Percentiles rank a stretch among this genome's conserved stretches.
Evolutionary conservation across 2,329 filamentous ascomycete genomes (phyloP).

Genomic region (Gremmenia infestans): DNA sequence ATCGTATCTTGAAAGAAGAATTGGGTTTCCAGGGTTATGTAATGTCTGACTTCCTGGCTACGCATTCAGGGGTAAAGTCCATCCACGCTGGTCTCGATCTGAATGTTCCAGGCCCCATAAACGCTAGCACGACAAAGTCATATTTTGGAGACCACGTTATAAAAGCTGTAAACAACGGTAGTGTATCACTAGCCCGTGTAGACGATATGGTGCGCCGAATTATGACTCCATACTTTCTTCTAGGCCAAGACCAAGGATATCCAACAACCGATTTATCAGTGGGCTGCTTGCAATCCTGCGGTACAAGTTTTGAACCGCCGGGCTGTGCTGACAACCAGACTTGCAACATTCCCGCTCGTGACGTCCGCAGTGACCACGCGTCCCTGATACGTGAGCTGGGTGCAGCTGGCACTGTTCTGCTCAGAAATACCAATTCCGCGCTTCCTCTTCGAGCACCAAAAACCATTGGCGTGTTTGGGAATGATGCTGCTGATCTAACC

Average conservation of each 20-base stretch:
- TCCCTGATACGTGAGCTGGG: slow-evolving; percentile 38
- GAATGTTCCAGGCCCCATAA: slow-evolving; percentile 38
- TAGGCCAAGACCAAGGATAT: slow-evolving; percentile 44
- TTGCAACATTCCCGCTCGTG: slow-evolving; percentile 22
- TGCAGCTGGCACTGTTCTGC: slow-evolving; percentile 56
- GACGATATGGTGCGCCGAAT: slow-evolving; percentile 64
- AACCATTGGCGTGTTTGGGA: slow-evolving; percentile 54
- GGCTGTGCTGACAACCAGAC: neutral
- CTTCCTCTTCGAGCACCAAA: slow-evolving; percentile 44
- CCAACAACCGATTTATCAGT: slow-evolving; percentile 41
- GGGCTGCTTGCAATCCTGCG: slow-evolving; percentile 37
- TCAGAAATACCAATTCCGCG: slow-evolving; percentile 61
- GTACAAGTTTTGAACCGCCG: neutral
- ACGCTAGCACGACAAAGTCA: neutral
- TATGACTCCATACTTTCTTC: slow-evolving; percentile 47
- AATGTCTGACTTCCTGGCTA: slow-evolving; percentile 36
- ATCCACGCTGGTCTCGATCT: slow-evolving; percentile 41
- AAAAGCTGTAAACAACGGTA: slow-evolving; percentile 56
- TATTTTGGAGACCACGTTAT: slow-evolving; percentile 29
- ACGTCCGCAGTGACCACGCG: slow-evolving; percentile 44
- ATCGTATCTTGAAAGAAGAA: slow-evolving; percentile 44
- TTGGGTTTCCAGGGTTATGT: slow-evolving; percentile 46
- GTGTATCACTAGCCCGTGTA: slow-evolving; percentile 57
- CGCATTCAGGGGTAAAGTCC: slow-evolving; percentile 37
- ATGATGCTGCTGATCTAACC: slow-evolving; percentile 48